Conservation (phyloP, 768 basidiomycete genomes). For the Lactarius psammicola region DNA sequence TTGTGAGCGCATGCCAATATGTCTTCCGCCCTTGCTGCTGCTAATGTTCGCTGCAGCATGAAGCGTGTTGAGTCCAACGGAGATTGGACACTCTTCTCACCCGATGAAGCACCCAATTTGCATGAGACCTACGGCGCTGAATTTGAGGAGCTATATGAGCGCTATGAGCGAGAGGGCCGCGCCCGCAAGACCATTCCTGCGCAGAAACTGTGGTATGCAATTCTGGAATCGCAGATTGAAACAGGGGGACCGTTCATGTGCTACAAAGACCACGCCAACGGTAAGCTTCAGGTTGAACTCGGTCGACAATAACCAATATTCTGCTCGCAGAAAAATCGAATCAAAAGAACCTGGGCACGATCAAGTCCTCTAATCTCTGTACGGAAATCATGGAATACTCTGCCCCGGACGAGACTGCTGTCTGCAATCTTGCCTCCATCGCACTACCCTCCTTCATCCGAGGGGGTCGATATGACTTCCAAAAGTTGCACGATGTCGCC, state of each 20-base stretch:
- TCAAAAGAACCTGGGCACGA: constrained; percentile 96
- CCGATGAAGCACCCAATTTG: constrained; percentile 90
- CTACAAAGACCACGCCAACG: constrained; percentile 95
- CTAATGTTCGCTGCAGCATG: constrained; percentile 64
- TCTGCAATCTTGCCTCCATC: constrained; percentile 97
- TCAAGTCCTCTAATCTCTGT: constrained; percentile 99
- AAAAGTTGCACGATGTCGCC: constrained; percentile 88
- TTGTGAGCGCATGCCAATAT: constrained; percentile 57
- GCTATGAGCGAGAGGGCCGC: constrained; percentile 88
- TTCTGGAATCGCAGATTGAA: constrained; percentile 95
- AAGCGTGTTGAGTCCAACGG: constrained; percentile 88
- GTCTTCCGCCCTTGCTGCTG: constrained; percentile 1
- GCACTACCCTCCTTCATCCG: constrained; percentile 90
- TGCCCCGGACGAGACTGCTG: constrained; percentile 94
- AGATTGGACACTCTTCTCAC: constrained; percentile 97
- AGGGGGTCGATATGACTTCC: constrained; percentile 85
- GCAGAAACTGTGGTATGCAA: constrained; percentile 98
- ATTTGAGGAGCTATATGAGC: constrained; percentile 82
- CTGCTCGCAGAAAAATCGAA: constrained; percentile 80
- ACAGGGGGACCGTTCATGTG: constrained; percentile 99
- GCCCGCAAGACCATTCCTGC: constrained; percentile 83
- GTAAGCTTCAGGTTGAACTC: constrained; percentile 44
- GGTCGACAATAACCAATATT: constrained; percentile 6
- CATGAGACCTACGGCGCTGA: constrained; percentile 87
- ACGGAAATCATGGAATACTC: constrained; percentile 99